Evolutionary conservation across 352 stramenopile genomes (phyloP), one percentile per base, ranked within the genome.

Genomic region (Phytopythium litorale): DNA sequence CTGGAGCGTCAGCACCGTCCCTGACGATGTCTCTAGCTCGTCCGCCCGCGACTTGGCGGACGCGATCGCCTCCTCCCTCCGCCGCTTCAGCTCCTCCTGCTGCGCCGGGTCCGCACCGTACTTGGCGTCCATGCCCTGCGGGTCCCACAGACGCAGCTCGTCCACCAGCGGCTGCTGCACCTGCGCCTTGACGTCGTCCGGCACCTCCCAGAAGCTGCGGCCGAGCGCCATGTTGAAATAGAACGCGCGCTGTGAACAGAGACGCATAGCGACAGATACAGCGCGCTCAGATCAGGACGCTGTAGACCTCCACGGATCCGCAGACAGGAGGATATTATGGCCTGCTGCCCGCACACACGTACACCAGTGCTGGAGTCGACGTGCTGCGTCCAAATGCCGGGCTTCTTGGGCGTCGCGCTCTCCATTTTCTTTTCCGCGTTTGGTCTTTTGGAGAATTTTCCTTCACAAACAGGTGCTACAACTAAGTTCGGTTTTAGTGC

Each of bases 171-270:
- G 82, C 13, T 53, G 72, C 52, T 83, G 71, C 13, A 92, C 79
- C 52, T 86, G 68, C 35, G 65, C 63, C 33, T 72, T 60, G 13
- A 91, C 25, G 23, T 92, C 77, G 1, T 72, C 32, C 3, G 84
- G 78, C 23, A 94, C 59, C 58, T 88, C 71, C 84, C 84, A 94
- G 64, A 80, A 92, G 68, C 84, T 94, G 16, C 82, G 75, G 37
- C 81, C 78, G 11, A 88, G 64, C 19, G 70, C 78, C 71, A 94
- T 84, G 59, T 94, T 94, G 64, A 81, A 94, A 73, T 85, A 94
- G 52, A 84, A 94, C 63, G 60, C 80, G 58, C 84, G 79, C 84
- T 94, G 33, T 7, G 28, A 32, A 53, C 28, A 18, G 48, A 8
- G 25, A 28, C 11, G 15, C 6, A 19, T 43, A 28, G 19, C 30